Base-by-base conservation (phyloP, 192 early-diverging fungal species). In the Umbelopsis isabellina region DNA sequence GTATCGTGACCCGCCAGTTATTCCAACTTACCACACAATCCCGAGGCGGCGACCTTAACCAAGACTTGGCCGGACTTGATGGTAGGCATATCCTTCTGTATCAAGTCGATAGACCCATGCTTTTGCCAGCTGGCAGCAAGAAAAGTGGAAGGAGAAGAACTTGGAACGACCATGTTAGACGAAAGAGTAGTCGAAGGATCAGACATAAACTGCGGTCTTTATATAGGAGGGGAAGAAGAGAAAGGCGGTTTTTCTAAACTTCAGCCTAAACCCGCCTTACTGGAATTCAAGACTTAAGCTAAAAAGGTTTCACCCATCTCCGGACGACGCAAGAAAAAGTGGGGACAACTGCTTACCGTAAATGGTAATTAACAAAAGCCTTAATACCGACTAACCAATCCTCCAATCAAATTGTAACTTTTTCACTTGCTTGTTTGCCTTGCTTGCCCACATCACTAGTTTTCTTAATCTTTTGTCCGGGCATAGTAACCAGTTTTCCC, bases 31-130 rank as follows among this genome's bases (percentile, higher is more conserved):
- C 75, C 75, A 70, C 84, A 85, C 48, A 85, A 78, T 10, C 84
- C 84, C 23, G 82, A 85, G 9, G 84, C 84, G 20, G 79, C 84
- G 10, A 85, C 84, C 30, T 79, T 78, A 46, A 85, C 52, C 16
- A 85, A 67, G 11, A 83, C 53, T 15, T 83, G 52, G 48, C 82
- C 83, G 20, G 81, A 27, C 37, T 75, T 65, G 7, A 85, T 13
- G 23, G 51, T 25, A 1, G 83, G 81, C 46, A 78, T 70, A 27
- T 67, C 65, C 27, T 79, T 82, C 18, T 76, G 46, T 25, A 80
- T 76, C 16, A 85, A 45, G 22, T 48, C 58, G 46, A 85, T 85
- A 3, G 71, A 44, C 13, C 83, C 83, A 25, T 70, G 46, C 45
- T 66, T 75, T 49, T 85, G 76, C 83, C 83, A 85, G 52, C 79